A percentile compares a stretch with the other conserved stretches of the same genome.
Conservation (phyloP, 805 yeast species). For the Ogataea nakhonphanomensis region DNA sequence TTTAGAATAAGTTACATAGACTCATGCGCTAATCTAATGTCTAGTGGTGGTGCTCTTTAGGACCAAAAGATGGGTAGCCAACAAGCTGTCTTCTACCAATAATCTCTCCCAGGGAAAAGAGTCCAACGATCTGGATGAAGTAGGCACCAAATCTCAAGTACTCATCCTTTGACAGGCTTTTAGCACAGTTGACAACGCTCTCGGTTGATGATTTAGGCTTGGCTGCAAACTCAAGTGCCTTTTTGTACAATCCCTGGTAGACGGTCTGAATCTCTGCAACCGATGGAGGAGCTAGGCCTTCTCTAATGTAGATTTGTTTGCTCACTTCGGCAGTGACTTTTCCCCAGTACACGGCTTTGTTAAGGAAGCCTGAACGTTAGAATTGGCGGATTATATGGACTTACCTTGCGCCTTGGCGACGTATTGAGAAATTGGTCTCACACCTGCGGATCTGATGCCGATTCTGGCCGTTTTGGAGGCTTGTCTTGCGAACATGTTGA, state of each 20-base stretch:
- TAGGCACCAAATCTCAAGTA: conserved; percentile 67
- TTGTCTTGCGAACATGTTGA: conserved; percentile 34
- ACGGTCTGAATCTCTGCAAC: conserved; percentile 71
- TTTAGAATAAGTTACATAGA: conserved; percentile 9
- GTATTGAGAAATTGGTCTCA: conserved; percentile 39
- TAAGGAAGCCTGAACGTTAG: conserved; percentile 33
- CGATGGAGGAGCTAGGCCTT: conserved; percentile 91
- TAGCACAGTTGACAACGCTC: conserved; percentile 42
- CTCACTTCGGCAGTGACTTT: conserved; percentile 51
- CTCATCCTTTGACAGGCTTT: conserved; percentile 45
- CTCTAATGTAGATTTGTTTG: conserved; percentile 82
- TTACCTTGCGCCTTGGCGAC: conserved; percentile 38
- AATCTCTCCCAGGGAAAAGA: conserved; percentile 92
- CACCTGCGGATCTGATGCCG: conserved; percentile 29
- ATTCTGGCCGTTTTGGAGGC: conserved; percentile 28
- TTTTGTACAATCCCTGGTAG: conserved; percentile 52
- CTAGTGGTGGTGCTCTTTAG: conserved; percentile 37
- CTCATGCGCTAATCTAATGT: conserved; percentile 11
- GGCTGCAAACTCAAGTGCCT: conserved; percentile 41
- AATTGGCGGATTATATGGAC: conserved; percentile 9
- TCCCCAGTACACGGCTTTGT: conserved; percentile 75
- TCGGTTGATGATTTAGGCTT: conserved; percentile 60
- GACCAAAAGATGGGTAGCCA: conserved; percentile 74
- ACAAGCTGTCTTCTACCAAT: conserved; percentile 92
- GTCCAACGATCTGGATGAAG: conserved; percentile 81